Conservation (phyloP, 1,139 yeast genomes). For the Pichia sp. region DNA sequence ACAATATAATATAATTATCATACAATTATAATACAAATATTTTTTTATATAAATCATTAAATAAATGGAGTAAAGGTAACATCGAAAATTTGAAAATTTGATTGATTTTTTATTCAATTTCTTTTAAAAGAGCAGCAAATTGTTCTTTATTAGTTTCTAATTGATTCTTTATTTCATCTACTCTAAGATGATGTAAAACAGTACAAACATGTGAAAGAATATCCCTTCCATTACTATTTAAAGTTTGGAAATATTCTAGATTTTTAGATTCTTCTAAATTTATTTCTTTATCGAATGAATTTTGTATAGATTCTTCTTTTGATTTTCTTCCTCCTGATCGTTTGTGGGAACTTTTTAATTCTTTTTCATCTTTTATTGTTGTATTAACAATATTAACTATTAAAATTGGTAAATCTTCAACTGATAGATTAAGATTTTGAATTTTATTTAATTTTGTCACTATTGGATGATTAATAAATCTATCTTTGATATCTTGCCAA, state of each 20-base stretch:
- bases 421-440: background rate
- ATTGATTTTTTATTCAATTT: background rate
- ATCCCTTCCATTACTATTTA: background rate
- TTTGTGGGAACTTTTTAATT: background rate
- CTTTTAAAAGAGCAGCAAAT: background rate
- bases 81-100: background rate
- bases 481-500: constrained; percentile 12
- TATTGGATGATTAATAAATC: constrained; percentile 23
- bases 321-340: background rate
- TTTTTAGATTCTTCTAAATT: background rate
- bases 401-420: background rate
- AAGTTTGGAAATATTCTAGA: background rate
- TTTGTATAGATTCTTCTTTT: background rate
- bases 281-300: background rate
- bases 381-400: background rate
- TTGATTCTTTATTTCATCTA: background rate
- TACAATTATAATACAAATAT: too few relatives aligned
- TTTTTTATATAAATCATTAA: too few relatives aligned
- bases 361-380: background rate
- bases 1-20: too few relatives aligned
- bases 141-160: background rate
- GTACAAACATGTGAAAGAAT: background rate
- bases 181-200: background rate
- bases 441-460: constrained; percentile 11
- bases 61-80: background rate